Base-by-base conservation (phyloP, 192 early-diverging fungal genomes). In the Coemansia sp. region DNA sequence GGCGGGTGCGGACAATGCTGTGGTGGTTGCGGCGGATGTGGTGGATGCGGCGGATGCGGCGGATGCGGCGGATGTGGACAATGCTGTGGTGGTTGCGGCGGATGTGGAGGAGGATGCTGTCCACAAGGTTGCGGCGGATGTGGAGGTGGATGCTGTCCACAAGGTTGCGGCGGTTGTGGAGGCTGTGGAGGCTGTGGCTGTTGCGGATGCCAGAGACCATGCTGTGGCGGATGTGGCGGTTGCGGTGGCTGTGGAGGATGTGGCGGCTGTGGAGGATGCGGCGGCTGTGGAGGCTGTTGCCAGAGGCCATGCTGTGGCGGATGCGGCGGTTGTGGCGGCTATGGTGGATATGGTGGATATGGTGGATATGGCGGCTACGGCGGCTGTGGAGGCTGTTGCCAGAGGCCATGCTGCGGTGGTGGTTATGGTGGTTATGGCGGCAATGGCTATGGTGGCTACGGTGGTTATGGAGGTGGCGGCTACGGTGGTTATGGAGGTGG, bases 231-330 rank as follows among this genome's bases (percentile, higher is more conserved):
- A 35, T 63, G 43, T 18, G 72, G 72, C 7, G 73, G 73, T 0
- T 69, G 35, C 18, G 73, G 73, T 9, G 73, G 73, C 11, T 52
- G 41, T 33, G 62, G 72, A 11, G 64, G 68, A 20, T 66, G 51
- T 34, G 74, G 74, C 44, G 68, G 74, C 33, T 74, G 35, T 26
- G 65, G 75, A 34, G 69, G 70, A 5, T 71, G 55, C 44, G 62
- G 46, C 1, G 63, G 56, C 33, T 5, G 55, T 33, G 55, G 55
- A 4, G 15, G 33, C 4, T 20, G 49, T 34, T 46, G 39, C 55
- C 38, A 51, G n/a, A 24, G 48, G 52, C 30, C 24, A 57, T 57
- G 55, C 55, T 58, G 33, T n/a, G 56, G 56, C 34, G n/a, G n/a
- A n/a, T n/a, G n/a, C n/a, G n/a, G n/a, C n/a, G n/a, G n/a, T n/a